Evolutionary conservation across 2,329 filamentous ascomycete genomes (phyloP).

Genomic region (Leptographium lundbergii): DNA sequence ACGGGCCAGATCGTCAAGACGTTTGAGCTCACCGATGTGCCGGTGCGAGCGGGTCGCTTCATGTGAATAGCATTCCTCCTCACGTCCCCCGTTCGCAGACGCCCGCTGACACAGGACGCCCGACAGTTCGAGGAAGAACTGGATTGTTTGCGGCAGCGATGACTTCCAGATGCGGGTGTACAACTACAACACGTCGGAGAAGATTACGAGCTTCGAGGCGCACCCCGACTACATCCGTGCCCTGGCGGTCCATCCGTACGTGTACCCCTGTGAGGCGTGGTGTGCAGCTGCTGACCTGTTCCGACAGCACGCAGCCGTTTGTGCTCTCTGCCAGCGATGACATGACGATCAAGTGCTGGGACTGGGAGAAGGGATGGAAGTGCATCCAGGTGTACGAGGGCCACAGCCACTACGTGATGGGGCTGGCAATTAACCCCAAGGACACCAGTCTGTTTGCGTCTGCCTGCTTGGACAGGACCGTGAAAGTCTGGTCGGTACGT

Average conservation of each 20-base stretch:
- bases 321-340: conserved; percentile 94
- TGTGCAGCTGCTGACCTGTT: background rate
- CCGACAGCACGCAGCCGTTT: conserved; percentile 61
- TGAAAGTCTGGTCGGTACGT: conserved; percentile 42
- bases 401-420: conserved; percentile 90
- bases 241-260: conserved; percentile 73
- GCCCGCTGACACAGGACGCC: background rate
- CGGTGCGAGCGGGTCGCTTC: conserved; percentile 91
- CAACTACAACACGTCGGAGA: conserved; percentile 99
- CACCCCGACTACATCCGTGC: conserved; percentile 98
- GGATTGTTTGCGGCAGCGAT: conserved; percentile 92
- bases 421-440: conserved; percentile 92
- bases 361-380: conserved; percentile 98
- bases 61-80: conserved; percentile 28
- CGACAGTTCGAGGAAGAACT: conserved; percentile 74
- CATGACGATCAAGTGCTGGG: conserved; percentile 98
- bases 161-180: conserved; percentile 50
- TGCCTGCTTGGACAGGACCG: conserved; percentile 88
- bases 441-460: conserved; percentile 87
- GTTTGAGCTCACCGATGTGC: conserved; percentile 96
- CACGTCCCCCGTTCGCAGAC: background rate
- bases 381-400: conserved; percentile 91
- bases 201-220: conserved; percentile 92
- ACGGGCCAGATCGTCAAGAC: conserved; percentile 96
- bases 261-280: background rate